Evolutionary conservation across 148 eudicot genomes (phyloP).

Genomic region (Suaeda aralocaspica): DNA sequence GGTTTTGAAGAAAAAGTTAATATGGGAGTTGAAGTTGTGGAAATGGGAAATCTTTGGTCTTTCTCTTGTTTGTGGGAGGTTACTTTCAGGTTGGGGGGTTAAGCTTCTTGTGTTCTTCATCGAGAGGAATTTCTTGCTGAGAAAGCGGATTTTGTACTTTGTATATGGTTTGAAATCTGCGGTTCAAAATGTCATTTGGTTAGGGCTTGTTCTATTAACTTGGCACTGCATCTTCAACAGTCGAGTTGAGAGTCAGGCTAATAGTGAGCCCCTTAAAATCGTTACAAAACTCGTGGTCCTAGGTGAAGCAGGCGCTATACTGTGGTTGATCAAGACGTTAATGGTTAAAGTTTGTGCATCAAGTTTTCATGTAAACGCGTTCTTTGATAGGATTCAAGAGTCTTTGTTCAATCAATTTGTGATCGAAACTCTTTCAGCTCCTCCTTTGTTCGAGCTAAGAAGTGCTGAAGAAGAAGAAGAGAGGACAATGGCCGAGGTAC

Average conservation of each 20-base stretch:
- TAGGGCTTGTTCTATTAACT: slow-evolving; percentile 55
- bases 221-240: slow-evolving; percentile 65
- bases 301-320: slow-evolving; percentile 37
- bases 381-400: slow-evolving; percentile 78
- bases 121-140: slow-evolving; percentile 66
- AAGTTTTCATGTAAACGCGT: slow-evolving; percentile 72
- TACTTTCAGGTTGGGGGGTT: slow-evolving; percentile 82
- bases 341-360: slow-evolving; percentile 80
- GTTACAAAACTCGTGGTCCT: slow-evolving; percentile 52
- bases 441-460: slow-evolving; percentile 49
- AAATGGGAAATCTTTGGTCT: slow-evolving; percentile 79
- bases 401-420: slow-evolving; percentile 72
- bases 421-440: slow-evolving; percentile 73
- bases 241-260: slow-evolving; percentile 29
- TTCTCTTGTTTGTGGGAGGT: slow-evolving; percentile 73
- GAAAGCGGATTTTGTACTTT: slow-evolving; percentile 73
- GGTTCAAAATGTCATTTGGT: slow-evolving; percentile 73
- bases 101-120: slow-evolving; percentile 60
- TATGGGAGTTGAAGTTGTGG: slow-evolving; percentile 60
- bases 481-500: slow-evolving; percentile 45
- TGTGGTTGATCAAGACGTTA: slow-evolving; percentile 72
- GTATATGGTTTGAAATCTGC: slow-evolving; percentile 74
- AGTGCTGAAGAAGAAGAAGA: slow-evolving; percentile 41
- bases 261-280: slow-evolving; percentile 34
- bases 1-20: slow-evolving; percentile 19